These are phyloP conservation scores for Kwoniella bestiolae DNA, from an alignment of 768 basidiomycete species.

Conservation along the genomic window DNA sequence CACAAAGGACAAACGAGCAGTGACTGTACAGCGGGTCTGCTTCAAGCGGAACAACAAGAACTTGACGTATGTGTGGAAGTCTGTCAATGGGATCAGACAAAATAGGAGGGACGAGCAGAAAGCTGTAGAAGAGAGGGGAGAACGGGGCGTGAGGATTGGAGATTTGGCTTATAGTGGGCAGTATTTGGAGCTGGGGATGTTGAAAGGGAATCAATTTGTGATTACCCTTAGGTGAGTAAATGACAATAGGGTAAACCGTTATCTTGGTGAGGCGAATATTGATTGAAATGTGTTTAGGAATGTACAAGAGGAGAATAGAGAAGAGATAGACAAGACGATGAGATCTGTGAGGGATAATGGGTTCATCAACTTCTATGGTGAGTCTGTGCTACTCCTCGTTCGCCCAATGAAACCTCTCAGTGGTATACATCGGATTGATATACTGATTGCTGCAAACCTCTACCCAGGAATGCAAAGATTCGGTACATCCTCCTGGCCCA, in stretches of 20 bases:
- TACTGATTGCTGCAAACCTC: not conserved
- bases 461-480: slow-evolving; percentile 90
- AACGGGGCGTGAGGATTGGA: slow-evolving; percentile 83
- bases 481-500: slow-evolving; percentile 93
- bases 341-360: slow-evolving; percentile 77
- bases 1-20: slow-evolving; percentile 97
- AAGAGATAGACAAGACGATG: slow-evolving; percentile 75
- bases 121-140: slow-evolving; percentile 73
- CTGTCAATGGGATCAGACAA: slow-evolving; percentile 69
- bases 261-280: not conserved
- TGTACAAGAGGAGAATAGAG: slow-evolving; percentile 74
- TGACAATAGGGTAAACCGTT: not conserved
- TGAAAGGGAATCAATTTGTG: slow-evolving; percentile 93
- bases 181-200: slow-evolving; percentile 87
- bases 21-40: slow-evolving; percentile 86
- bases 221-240: slow-evolving; percentile 81
- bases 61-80: slow-evolving; percentile 82
- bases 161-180: slow-evolving; percentile 84
- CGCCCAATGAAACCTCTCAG: too few relatives aligned
- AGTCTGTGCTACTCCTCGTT: slow-evolving; percentile 14
- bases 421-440: not conserved
- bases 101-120: slow-evolving; percentile 66
- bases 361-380: slow-evolving; percentile 98
- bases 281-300: slow-evolving; percentile 69
- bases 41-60: slow-evolving; percentile 59